Conservation (phyloP, 345 rosid genomes). For the Hirschfeldia incana region DNA sequence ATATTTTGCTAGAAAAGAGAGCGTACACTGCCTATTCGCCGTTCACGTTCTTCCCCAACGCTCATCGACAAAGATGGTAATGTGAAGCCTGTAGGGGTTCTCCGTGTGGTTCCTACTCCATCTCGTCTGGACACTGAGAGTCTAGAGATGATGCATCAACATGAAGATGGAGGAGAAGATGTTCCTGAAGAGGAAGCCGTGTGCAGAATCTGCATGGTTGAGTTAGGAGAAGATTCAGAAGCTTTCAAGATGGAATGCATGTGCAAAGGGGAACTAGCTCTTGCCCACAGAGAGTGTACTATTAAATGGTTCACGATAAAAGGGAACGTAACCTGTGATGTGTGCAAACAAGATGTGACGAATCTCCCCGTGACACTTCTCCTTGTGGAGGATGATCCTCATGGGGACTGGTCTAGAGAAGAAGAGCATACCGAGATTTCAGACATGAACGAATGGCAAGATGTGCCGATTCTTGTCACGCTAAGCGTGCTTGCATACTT, state of each 20-base stretch:
- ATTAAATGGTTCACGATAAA: conserved; percentile 92
- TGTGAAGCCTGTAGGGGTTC: conserved; percentile 40
- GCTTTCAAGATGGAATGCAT: conserved; percentile 95
- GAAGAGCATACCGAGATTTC: conserved; percentile 32
- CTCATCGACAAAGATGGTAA: conserved; percentile 56
- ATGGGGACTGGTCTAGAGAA: conserved; percentile 40
- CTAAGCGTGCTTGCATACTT: conserved; percentile 72
- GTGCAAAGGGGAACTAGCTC: conserved; percentile 92
- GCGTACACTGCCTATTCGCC: conserved; percentile 55
- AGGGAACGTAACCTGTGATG: conserved; percentile 93
- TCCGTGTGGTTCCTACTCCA: conserved; percentile 71
- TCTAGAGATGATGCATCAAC: conserved; percentile 20
- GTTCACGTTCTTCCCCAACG: conserved; percentile 78
- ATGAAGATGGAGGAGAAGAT: conserved; percentile 60
- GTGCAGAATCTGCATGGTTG: conserved; percentile 85
- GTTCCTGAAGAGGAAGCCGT: conserved; percentile 88
- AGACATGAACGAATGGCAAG: conserved; percentile 76
- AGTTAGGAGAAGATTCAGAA: conserved; percentile 76
- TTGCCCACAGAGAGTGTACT: conserved; percentile 81
- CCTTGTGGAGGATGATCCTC: conserved; percentile 55
- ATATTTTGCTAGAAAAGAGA: conserved; percentile 54
- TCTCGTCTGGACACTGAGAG: conserved; percentile 1
- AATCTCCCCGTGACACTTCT: conserved; percentile 95
- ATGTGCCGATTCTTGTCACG: conserved; percentile 70
- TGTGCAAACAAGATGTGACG: conserved; percentile 82